Percentiles rank a stretch among this genome's conserved stretches.
phyloP scores from a whole-genome alignment of 306 rosid genomes.

The Hylodesmum podocarpum region DNA sequence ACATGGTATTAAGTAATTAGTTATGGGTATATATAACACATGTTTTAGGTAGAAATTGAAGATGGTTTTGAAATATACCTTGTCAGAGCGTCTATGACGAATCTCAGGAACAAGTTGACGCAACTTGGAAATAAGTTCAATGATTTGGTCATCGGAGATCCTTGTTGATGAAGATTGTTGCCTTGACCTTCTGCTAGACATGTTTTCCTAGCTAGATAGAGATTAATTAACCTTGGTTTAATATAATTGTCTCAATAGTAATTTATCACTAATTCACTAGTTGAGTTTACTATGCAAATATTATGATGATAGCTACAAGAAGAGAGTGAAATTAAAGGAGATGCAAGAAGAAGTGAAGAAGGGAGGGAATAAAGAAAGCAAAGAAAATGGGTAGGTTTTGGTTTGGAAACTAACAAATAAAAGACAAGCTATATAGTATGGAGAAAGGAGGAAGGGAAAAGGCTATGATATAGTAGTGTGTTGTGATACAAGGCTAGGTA shows the following conservation, averaged over 20 bases:
- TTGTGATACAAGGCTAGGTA: constrained; percentile 33
- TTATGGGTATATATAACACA: no score
- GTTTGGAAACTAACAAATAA: constrained; percentile 23
- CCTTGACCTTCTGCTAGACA: constrained; percentile 98
- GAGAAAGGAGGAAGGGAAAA: neutral
- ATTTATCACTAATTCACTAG: neutral
- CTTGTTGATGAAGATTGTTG: constrained; percentile 61
- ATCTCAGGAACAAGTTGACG: constrained; percentile 99
- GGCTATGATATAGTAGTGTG: constrained; percentile 23
- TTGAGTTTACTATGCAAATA: neutral
- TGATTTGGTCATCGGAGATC: constrained; percentile 95
- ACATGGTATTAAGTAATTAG: no score
- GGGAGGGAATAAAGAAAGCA: neutral
- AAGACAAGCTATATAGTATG: constrained; percentile 21
- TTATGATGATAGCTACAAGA: neutral
- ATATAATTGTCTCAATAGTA: neutral
- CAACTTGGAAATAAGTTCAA: constrained; percentile 87
- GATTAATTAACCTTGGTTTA: neutral
- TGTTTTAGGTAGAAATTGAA: neutral
- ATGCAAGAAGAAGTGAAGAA: neutral
- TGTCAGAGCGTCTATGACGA: constrained; percentile 78
- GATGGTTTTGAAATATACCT: constrained; percentile 46
- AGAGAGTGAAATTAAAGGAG: neutral
- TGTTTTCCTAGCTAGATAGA: constrained; percentile 11
- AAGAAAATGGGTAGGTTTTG: constrained; percentile 4